phyloP scores from a whole-genome alignment of 2,329 filamentous ascomycete species.

The Tolypocladium endophyticum region DNA sequence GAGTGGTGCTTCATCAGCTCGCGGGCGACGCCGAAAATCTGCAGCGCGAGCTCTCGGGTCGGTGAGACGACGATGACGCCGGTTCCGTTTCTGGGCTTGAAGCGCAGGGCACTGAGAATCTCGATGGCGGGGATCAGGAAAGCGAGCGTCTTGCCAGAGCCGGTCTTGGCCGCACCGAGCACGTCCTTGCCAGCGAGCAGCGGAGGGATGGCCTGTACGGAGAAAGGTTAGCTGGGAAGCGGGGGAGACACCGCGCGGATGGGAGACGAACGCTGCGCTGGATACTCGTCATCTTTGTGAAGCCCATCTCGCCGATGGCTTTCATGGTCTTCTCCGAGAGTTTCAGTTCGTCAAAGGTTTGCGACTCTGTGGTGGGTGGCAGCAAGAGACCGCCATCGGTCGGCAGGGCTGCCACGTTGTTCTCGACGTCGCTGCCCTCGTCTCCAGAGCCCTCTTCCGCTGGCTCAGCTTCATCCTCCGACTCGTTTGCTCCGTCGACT shows the following conservation, averaged over 20 bases:
- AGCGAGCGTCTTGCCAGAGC: slow-evolving; percentile 88
- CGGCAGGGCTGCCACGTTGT: slow-evolving; percentile 20
- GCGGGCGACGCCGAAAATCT: slow-evolving; percentile 90
- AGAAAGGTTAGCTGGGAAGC: background rate
- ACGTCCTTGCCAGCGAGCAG: slow-evolving; percentile 84
- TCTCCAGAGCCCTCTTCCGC: slow-evolving; percentile 11
- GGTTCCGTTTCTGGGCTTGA: slow-evolving; percentile 90
- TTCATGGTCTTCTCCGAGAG: slow-evolving; percentile 82
- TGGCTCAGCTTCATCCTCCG: slow-evolving; percentile 11
- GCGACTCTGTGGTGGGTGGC: slow-evolving; percentile 47
- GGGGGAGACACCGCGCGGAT: background rate
- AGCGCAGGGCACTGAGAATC: slow-evolving; percentile 79
- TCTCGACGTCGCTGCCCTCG: slow-evolving; percentile 8
- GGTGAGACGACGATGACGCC: slow-evolving; percentile 90
- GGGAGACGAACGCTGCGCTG: slow-evolving; percentile 48
- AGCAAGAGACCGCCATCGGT: slow-evolving; percentile 36
- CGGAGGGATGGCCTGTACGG: slow-evolving; percentile 60
- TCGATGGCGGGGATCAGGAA: slow-evolving; percentile 93
- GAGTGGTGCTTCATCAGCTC: slow-evolving; percentile 90
- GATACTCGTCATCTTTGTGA: slow-evolving; percentile 92
- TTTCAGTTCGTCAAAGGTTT: slow-evolving; percentile 70
- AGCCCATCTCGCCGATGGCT: slow-evolving; percentile 84
- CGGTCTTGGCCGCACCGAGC: slow-evolving; percentile 90
- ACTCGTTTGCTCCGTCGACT: slow-evolving; percentile 17
- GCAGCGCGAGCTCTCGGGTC: slow-evolving; percentile 84